phyloP scores from a whole-genome alignment of 495 filamentous ascomycete species.

The Physcia stellaris region DNA sequence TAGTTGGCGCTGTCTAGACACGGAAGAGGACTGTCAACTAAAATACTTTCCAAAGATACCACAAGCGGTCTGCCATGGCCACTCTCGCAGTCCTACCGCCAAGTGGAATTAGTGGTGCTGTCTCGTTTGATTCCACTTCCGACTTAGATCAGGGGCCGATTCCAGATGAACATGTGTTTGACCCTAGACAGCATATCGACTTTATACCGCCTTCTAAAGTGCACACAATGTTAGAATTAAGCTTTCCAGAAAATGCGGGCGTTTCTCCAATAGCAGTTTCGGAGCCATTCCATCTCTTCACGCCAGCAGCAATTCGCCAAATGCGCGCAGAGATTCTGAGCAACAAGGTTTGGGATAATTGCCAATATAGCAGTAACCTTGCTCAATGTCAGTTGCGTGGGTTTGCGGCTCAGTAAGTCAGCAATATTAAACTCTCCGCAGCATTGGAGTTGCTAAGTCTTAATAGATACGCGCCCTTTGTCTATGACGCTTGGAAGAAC shows the following conservation, averaged over 20 bases:
- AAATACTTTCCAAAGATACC: too few species aligned
- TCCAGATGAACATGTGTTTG: too few species aligned
- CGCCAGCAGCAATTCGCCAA: slow-evolving; percentile 45
- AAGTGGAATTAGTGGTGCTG: too few species aligned
- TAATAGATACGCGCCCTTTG: slow-evolving; percentile 46
- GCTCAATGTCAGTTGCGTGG: slow-evolving; percentile 54
- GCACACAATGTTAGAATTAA: slow-evolving; percentile 48
- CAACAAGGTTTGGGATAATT: slow-evolving; percentile 49
- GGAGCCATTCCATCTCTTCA: slow-evolving; percentile 62
- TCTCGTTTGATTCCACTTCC: too few species aligned
- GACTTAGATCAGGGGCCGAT: background rate
- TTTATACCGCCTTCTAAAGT: slow-evolving; percentile 37
- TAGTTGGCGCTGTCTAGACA: too few species aligned
- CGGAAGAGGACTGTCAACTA: too few species aligned
- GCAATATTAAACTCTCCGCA: background rate
- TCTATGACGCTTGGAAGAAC: slow-evolving; percentile 57
- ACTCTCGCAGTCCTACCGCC: too few species aligned
- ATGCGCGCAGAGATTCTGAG: slow-evolving; percentile 56
- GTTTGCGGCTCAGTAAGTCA: slow-evolving; percentile 50
- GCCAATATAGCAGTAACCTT: slow-evolving; percentile 48
- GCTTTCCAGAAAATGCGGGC: slow-evolving; percentile 37
- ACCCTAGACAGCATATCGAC: slow-evolving; percentile 41
- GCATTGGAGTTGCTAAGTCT: slow-evolving; percentile 8
- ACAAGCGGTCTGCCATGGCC: too few species aligned
- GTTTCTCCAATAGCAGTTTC: slow-evolving; percentile 56